Base-by-base conservation (phyloP, 495 filamentous ascomycete genomes). In the Aspergillus affinis region DNA sequence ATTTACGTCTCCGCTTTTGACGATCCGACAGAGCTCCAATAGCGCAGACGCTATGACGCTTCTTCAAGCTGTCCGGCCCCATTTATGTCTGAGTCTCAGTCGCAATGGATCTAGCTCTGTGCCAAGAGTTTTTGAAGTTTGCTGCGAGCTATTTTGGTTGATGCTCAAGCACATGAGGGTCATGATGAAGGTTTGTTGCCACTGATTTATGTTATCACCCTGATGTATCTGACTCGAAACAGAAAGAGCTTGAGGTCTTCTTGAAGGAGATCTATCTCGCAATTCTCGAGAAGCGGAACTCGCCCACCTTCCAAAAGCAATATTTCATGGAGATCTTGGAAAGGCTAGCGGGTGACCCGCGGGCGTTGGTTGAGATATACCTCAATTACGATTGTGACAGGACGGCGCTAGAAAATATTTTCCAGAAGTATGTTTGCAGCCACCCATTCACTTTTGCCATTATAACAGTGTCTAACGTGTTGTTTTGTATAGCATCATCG, bases 331-430 rank as follows among this genome's bases (percentile, higher is more conserved):
- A 87, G 53, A 82, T 98, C 36, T 77, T 99, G 45, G 90, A 91
- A 61, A 80, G 93, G 58, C 77, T 98, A 30, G 90, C 88, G 51
- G 87, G 84, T 15, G 93, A 99, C 69, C 90, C 93, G 5, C 81
- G 90, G 44, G 93, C 91, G 0, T 71, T 99, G 60, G 95, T 99
- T 5, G 95, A 99, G 75, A 88, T 94, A 17, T 99, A 98, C 72
- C 84, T 99, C 56, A 99, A 99, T 71, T 99, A 99, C 65, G 95
- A 99, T 68, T 99, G 95, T 73, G 95, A 98, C 66, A 81, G 92
- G 32, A 90, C 90, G 21, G 88, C 89, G 2, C 81, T 97, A 63
- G 95, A 99, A 72, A 98, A 99, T 66, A 97, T 98, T 67, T 97
- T 96, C 73, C 93, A 99, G 71, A 79, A 81, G 79, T 81, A 66